Conservation (phyloP, 2,329 filamentous ascomycete species). For the Ascosphaera acerosa region DNA sequence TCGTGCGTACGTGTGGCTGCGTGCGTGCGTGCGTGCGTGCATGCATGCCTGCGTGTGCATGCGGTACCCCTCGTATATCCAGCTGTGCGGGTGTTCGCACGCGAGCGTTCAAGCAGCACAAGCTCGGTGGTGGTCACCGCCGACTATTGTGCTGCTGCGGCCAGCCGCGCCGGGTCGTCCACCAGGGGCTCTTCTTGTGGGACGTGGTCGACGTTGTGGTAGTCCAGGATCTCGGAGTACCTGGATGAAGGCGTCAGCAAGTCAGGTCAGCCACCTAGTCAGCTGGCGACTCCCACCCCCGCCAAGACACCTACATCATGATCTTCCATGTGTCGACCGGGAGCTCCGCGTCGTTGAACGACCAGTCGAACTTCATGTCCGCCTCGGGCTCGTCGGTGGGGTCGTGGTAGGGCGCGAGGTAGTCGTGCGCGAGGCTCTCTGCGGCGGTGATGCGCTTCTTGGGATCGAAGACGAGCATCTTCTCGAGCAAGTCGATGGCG, state of each 20-base stretch:
- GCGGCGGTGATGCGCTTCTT: constrained; percentile 97
- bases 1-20: too few relatives aligned
- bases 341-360: constrained; percentile 92
- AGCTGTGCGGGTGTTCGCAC: too few relatives aligned
- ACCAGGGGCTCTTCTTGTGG: constrained; percentile 9
- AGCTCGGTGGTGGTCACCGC: too few relatives aligned
- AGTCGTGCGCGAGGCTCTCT: constrained; percentile 89
- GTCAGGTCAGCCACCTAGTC: neutral
- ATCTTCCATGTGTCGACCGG: constrained; percentile 99
- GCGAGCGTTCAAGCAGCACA: too few relatives aligned
- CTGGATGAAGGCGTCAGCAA: constrained; percentile 21
- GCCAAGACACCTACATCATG: constrained; percentile 55
- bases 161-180: too few relatives aligned
- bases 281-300: constrained; percentile 2
- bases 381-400: constrained; percentile 95
- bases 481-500: constrained; percentile 81
- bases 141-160: too few relatives aligned
- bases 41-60: too few relatives aligned
- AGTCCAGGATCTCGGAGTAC: constrained; percentile 97
- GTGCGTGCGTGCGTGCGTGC: too few relatives aligned
- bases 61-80: too few relatives aligned
- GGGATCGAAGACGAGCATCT: constrained; percentile 90
- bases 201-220: constrained; percentile 62
- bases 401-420: constrained; percentile 96
- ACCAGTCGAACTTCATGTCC: constrained; percentile 99